These are phyloP conservation scores for Aspergillus sparsus DNA, from an alignment of 495 filamentous ascomycete genomes.

Conservation along the genomic window DNA sequence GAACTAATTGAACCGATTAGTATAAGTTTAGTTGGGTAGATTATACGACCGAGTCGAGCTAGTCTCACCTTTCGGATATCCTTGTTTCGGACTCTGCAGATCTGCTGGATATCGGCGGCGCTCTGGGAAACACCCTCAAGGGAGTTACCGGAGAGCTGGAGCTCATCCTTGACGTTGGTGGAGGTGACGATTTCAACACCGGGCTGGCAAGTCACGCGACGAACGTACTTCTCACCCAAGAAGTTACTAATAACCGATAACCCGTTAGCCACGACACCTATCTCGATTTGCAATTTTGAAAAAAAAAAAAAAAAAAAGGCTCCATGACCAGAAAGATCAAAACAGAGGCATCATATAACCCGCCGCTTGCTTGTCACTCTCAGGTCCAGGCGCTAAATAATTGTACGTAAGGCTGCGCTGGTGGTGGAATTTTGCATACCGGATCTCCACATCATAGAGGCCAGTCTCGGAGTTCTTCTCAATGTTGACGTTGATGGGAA, in stretches of 20 bases:
- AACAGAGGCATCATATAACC: not conserved
- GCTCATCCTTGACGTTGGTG: constrained; percentile 94
- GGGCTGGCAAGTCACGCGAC: constrained; percentile 79
- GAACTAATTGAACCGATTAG: constrained; percentile 67
- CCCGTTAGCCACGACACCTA: constrained; percentile 21
- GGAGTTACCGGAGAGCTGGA: constrained; percentile 88
- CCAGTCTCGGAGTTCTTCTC: constrained; percentile 94
- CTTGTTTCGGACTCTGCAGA: constrained; percentile 99
- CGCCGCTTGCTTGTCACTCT: not conserved
- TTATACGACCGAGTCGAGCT: not conserved
- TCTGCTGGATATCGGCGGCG: constrained; percentile 98
- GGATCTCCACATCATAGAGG: constrained; percentile 88
- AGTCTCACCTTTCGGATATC: constrained; percentile 95
- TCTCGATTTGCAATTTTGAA: not conserved
- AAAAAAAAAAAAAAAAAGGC: not conserved
- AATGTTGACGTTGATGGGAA: constrained; percentile 99
- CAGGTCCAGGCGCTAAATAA: not conserved
- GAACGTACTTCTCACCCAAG: constrained; percentile 99
- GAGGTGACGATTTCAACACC: constrained; percentile 90
- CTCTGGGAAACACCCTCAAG: constrained; percentile 95
- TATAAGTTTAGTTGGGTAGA: not conserved
- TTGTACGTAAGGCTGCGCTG: no score
- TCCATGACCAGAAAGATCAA: not conserved
- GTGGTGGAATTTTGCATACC: constrained; percentile 58
- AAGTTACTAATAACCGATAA: constrained; percentile 72